phyloP scores from a whole-genome alignment of 306 rosid species.

The Prunus mira region DNA sequence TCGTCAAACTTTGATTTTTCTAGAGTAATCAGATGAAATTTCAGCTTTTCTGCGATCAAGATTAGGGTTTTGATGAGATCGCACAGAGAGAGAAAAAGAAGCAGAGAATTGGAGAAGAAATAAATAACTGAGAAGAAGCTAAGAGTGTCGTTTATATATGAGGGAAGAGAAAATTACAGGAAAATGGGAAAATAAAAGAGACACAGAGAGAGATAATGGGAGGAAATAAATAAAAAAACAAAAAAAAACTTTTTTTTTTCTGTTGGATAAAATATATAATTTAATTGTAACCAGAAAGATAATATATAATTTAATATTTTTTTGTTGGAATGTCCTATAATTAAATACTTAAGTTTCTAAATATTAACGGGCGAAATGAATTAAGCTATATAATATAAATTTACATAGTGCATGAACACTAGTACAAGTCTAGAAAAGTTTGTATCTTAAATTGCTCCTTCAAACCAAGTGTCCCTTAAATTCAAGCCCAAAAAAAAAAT shows the following conservation, averaged over 20 bases:
- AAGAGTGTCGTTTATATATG: conserved; percentile 21
- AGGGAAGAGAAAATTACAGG: neutral
- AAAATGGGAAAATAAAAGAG: neutral
- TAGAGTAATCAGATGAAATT: conserved; percentile 13
- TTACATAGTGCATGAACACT: no score
- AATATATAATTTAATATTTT: neutral
- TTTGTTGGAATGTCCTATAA: no score
- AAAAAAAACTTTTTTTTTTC: no score
- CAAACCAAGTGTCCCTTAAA: no score
- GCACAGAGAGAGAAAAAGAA: conserved; percentile 15
- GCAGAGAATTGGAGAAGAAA: conserved; percentile 37
- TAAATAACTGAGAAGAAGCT: conserved; percentile 38
- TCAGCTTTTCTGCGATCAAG: conserved; percentile 11
- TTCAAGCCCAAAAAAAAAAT: no score
- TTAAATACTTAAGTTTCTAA: no score
- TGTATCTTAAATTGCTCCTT: no score
- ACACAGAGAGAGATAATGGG: neutral
- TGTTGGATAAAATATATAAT: neutral
- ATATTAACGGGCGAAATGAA: no score
- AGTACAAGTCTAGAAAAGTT: no score
- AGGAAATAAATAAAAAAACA: neutral
- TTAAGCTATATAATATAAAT: no score
- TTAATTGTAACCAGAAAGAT: neutral
- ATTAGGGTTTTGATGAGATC: conserved; percentile 36
- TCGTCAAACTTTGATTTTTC: conserved; percentile 23